phyloP scores from a whole-genome alignment of 768 basidiomycete genomes.

The Leccinum broughii region DNA sequence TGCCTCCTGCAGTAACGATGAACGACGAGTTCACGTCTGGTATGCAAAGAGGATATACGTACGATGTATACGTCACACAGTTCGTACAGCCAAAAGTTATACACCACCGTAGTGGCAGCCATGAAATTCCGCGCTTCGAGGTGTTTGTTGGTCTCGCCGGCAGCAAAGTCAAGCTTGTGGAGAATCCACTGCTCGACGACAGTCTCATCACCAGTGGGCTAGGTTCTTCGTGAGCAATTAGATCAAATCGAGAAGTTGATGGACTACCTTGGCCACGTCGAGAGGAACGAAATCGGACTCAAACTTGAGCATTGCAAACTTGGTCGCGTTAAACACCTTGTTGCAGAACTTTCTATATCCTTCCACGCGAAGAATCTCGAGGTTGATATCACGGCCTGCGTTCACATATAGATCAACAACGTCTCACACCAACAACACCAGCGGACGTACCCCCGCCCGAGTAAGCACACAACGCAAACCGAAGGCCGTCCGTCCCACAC shows the following conservation, averaged over 20 bases:
- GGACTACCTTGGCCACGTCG: slow-evolving; percentile 60
- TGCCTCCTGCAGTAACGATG: slow-evolving; percentile 67
- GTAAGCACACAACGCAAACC: slow-evolving; percentile 95
- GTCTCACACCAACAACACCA: not conserved
- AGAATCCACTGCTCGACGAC: slow-evolving; percentile 95
- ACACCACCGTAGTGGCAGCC: slow-evolving; percentile 77
- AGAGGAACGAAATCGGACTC: slow-evolving; percentile 81
- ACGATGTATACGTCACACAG: slow-evolving; percentile 99
- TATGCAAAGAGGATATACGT: slow-evolving; percentile 30
- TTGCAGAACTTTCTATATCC: slow-evolving; percentile 99
- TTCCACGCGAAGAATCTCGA: slow-evolving; percentile 94
- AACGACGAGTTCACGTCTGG: not conserved
- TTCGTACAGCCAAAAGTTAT: slow-evolving; percentile 98
- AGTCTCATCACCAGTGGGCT: slow-evolving; percentile 89
- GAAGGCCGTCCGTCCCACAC: slow-evolving; percentile 94
- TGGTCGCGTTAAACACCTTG: slow-evolving; percentile 98
- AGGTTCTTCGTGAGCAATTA: not conserved
- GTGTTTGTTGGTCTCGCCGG: slow-evolving; percentile 70
- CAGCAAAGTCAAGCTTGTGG: slow-evolving; percentile 87
- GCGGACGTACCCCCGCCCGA: slow-evolving; percentile 71
- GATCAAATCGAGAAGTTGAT: not conserved
- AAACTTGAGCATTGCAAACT: slow-evolving; percentile 98
- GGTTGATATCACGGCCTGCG: slow-evolving; percentile 91
- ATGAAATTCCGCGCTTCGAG: slow-evolving; percentile 89
- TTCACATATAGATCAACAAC: not conserved